A percentile compares a stretch with the other conserved stretches of the same genome.
These are phyloP conservation scores for Sugiyamaella valdiviana DNA, from an alignment of 805 yeast species.

Conservation along the genomic window DNA sequence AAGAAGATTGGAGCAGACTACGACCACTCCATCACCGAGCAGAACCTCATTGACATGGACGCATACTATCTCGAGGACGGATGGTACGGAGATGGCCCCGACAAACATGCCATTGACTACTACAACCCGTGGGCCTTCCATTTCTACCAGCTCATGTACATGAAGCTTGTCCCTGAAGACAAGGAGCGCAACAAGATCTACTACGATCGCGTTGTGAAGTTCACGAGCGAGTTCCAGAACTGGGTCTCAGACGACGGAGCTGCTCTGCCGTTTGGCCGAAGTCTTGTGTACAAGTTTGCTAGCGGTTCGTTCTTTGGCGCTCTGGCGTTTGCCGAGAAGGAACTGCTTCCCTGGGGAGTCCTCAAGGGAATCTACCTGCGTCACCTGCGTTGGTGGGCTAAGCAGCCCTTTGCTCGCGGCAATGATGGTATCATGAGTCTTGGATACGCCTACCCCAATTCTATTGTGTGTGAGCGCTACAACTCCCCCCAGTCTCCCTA, in stretches of 20 bases:
- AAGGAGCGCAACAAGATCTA: slow-evolving; percentile 18
- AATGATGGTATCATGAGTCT: slow-evolving; percentile 17
- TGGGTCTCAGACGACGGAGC: slow-evolving; percentile 23
- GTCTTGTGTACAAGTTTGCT: slow-evolving; percentile 21
- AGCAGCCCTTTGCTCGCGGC: slow-evolving; percentile 19
- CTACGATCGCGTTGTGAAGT: slow-evolving; percentile 21
- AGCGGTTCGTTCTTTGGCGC: slow-evolving; percentile 21
- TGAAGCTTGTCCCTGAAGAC: slow-evolving; percentile 19
- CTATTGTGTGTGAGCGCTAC: slow-evolving; percentile 21
- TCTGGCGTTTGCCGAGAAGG: slow-evolving; percentile 18
- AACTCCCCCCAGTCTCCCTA: slow-evolving; percentile 22
- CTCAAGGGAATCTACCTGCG: slow-evolving; percentile 19
- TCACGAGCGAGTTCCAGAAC: slow-evolving; percentile 24
- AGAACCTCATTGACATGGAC: slow-evolving; percentile 24
- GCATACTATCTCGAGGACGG: slow-evolving; percentile 27
- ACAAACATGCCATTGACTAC: slow-evolving; percentile 25
- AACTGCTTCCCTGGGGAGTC: slow-evolving; percentile 19
- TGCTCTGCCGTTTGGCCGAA: slow-evolving; percentile 22
- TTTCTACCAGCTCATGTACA: slow-evolving; percentile 27
- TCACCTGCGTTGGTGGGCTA: slow-evolving; percentile 22
- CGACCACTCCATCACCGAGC: slow-evolving; percentile 17
- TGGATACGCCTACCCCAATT: slow-evolving; percentile 22
- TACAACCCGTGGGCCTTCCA: slow-evolving; percentile 32
- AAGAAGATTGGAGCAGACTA: slow-evolving; percentile 22
- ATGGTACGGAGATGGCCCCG: slow-evolving; percentile 30